Percentiles rank a stretch among this genome's conserved stretches.
phyloP scores from a whole-genome alignment of 2,329 filamentous ascomycete species.

The Apiospora hydei region DNA sequence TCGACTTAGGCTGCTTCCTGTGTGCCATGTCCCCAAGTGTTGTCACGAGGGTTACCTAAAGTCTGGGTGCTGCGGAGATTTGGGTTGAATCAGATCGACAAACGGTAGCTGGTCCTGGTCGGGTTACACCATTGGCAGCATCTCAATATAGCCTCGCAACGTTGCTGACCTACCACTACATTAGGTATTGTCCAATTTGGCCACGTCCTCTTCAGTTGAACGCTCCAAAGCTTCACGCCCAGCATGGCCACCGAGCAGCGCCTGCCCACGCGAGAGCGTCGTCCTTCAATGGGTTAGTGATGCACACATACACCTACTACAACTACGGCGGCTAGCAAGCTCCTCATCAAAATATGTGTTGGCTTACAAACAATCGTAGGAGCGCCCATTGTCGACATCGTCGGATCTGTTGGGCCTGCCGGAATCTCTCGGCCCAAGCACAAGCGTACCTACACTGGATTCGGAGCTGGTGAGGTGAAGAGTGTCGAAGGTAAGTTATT shows the following conservation, averaged over 20 bases:
- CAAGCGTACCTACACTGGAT: slow-evolving; percentile 94
- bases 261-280: slow-evolving; percentile 73
- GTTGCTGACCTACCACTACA: not conserved
- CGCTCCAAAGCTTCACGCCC: not conserved
- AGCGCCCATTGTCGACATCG: slow-evolving; percentile 85
- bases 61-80: not conserved
- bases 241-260: slow-evolving; percentile 44
- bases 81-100: not conserved
- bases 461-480: slow-evolving; percentile 91
- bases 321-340: too few species aligned
- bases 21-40: not conserved
- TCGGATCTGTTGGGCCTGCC: slow-evolving; percentile 84
- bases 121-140: not conserved
- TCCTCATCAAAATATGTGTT: not conserved
- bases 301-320: not conserved
- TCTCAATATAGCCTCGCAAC: not conserved
- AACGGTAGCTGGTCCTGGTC: not conserved
- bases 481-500: slow-evolving; percentile 77
- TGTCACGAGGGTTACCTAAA: not conserved
- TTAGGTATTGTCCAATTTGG: not conserved
- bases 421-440: slow-evolving; percentile 92
- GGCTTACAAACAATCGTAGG: slow-evolving; percentile 39
- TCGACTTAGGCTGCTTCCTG: not conserved
- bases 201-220: not conserved
- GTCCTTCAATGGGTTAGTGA: slow-evolving; percentile 68